Evolutionary conservation across 176 grass and related monocot genomes (phyloP).

Genomic region (Raddia guianensis): DNA sequence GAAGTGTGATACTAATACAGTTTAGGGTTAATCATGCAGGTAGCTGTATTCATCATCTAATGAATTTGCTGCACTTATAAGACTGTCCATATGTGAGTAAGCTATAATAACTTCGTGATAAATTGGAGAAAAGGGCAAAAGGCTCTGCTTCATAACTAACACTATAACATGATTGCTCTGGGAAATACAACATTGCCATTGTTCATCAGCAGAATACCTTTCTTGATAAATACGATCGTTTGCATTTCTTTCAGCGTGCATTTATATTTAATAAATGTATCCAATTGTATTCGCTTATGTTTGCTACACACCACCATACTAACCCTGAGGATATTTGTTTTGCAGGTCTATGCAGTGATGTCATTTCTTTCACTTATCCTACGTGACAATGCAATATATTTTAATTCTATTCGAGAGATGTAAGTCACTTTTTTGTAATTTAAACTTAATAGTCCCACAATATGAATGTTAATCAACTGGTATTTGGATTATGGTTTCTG

Average conservation of each 20-base stretch:
- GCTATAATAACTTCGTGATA: neutral
- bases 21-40: neutral
- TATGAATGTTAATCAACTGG: neutral
- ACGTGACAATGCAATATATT: constrained; percentile 74
- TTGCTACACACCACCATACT: neutral
- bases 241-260: neutral
- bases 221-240: neutral
- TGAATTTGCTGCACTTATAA: neutral
- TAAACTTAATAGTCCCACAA: neutral
- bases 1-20: neutral
- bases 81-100: neutral
- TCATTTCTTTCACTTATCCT: constrained; percentile 87
- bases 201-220: neutral
- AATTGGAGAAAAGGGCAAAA: neutral
- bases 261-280: neutral
- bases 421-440: constrained; percentile 49
- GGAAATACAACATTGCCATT: neutral
- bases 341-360: constrained; percentile 98
- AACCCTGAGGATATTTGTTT: neutral
- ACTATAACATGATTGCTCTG: neutral
- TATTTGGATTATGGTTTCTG: constrained; percentile 21
- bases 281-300: neutral
- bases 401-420: constrained; percentile 94
- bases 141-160: neutral
- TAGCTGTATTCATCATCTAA: neutral